Base-by-base conservation (phyloP, 2,329 filamentous ascomycete genomes). In the Verticillium albo-atrum region DNA sequence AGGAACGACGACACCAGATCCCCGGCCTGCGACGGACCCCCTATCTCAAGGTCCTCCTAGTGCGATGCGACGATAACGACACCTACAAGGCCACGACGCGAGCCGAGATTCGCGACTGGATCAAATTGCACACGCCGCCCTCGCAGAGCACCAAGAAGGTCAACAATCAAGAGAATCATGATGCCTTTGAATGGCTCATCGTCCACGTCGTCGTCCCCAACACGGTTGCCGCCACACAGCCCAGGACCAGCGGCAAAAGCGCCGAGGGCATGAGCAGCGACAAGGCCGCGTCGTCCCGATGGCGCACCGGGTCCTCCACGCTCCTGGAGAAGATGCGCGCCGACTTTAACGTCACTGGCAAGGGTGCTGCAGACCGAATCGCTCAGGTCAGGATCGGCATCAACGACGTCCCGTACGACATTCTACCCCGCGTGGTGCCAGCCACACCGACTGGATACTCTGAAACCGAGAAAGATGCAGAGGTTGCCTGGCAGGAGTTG, bases 61-160 rank as follows among this genome's bases (percentile, higher is more conserved):
- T 99, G 57, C 86, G 93, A 69, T 98, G 95, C 75, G 95, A 98
- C 76, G 95, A 99, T 71, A 96, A 92, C 68, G 96, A 99, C 54
- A 87, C 87, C 9, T 99, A 99, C 81, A 98, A 97, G 74, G 79
- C 85, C 2, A 86, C 86, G 14, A 88, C 91, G 6, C 84, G 92
- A 56, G 87, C 90, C 68, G 86, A 91, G 65, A 81, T 99, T 35
- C 86, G 91, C 56, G 93, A 98, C 65, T 99, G 95, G 95, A 85
- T 98, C 68, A 96, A 95, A 73, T 79, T 84, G 6, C 83, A 96
- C 63, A 87, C 88, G 0, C 82, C 86, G 0, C 78, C 84, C 0
- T 79, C 85, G 2, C 77, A 83, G 60, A 79, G 76, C 60, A 82
- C 80, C 57, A 84, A 86, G 68, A 75, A 78, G 30, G 72, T 77